Base-by-base conservation (phyloP, 768 basidiomycete species). In the Rhodotorula graminis region DNA sequence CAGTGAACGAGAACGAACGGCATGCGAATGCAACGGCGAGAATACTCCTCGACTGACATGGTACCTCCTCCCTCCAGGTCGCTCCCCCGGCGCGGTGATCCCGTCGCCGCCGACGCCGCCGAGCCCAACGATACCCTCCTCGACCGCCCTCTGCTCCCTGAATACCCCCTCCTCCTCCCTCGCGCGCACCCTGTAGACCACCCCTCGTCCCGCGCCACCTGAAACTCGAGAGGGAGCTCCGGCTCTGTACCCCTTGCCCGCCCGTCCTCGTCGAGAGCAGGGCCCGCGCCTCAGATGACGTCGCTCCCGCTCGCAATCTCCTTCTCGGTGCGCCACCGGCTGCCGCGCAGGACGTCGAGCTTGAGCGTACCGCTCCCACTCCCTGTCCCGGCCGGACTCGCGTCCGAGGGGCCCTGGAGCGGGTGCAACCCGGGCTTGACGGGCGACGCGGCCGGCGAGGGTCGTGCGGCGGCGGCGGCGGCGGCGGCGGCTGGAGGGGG, bases 301-400 rank as follows among this genome's bases (percentile, higher is more conserved):
- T 73, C 72, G 56, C 68, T 69, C 59, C 72, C 72, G 61, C 72
- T 73, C 65, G 72, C 72, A 11, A 73, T 31, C 46, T 73, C 72
- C 56, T 46, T 56, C 65, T 69, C 69, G 19, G 72, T 69, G 31
- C 69, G 50, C 72, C 68, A 69, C 60, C 72, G 25, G 50, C 68
- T 69, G 21, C 68, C 69, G 15, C 68, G 50, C 64, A 70, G 61
- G 37, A 73, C 55, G n/a, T 73, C 69, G 33, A 73, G 56, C 61
- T 67, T 65, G 33, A 73, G 49, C 52, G 66, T 70, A 33, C 68
- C 72, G 40, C 67, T 69, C 52, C 44, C 44, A 16, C 55, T 57
- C 44, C 60, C 46, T 7, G 44, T 58, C 4, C 12, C 27, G 31
- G 66, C 71, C 58, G 61, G 57, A 21, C 59, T 63, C 21, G 65